Percentiles rank a stretch among this genome's conserved stretches.
These are phyloP conservation scores for Austroboletus novae-zelandiae DNA, from an alignment of 1,284 basidiomycete species.

Conservation along the genomic window DNA sequence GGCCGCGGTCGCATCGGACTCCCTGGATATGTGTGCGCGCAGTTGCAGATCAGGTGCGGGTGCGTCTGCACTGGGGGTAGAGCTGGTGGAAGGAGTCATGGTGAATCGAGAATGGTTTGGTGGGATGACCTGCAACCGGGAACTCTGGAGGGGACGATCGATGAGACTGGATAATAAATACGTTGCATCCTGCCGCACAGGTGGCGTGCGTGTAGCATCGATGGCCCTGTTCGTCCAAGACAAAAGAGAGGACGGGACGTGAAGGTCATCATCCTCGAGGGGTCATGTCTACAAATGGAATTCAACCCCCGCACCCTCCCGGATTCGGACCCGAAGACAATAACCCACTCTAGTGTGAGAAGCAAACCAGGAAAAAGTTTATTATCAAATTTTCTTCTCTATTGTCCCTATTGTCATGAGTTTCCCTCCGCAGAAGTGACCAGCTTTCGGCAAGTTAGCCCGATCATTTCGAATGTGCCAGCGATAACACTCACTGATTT, in stretches of 20 bases:
- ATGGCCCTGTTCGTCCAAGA: constrained; percentile 23
- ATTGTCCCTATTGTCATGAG: constrained; percentile 29
- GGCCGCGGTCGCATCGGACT: constrained; percentile 19
- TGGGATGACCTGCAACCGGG: constrained; percentile 15
- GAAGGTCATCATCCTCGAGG: not conserved
- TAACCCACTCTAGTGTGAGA: constrained; percentile 14
- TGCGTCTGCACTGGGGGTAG: constrained; percentile 5
- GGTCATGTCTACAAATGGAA: not conserved
- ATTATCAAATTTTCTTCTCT: constrained; percentile 9
- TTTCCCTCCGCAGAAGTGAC: constrained; percentile 1
- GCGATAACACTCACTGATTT: too few species aligned
- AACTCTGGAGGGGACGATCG: constrained; percentile 2
- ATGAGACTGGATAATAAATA: constrained; percentile 21
- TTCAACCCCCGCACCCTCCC: constrained; percentile 7
- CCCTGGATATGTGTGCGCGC: constrained; percentile 21
- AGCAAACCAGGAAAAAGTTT: constrained; percentile 10
- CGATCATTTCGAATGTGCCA: constrained; percentile 1
- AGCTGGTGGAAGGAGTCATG: constrained; percentile 16
- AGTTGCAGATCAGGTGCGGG: constrained; percentile 21
- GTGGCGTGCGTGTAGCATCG: constrained; percentile 9
- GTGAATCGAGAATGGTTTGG: not conserved
- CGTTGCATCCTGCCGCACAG: constrained; percentile 11
- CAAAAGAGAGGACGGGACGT: constrained; percentile 18
- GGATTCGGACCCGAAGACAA: constrained; percentile 18
- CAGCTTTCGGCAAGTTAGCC: not conserved